Conservation (phyloP, 225 moss, liverwort and hornwort genomes). For the Thuidium tamariscinum region DNA sequence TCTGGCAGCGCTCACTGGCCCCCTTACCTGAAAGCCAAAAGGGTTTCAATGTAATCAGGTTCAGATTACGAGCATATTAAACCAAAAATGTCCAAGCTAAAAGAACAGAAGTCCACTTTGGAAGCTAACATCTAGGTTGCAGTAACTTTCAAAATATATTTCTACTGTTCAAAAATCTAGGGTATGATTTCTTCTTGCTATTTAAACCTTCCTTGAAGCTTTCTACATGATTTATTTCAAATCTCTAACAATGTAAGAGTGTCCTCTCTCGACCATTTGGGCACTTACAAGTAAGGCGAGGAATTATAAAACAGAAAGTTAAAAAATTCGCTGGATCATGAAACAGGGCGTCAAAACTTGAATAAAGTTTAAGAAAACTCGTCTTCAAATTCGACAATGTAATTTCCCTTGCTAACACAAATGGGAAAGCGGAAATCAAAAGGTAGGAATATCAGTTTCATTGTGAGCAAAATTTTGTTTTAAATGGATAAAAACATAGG, state of each 20-base stretch:
- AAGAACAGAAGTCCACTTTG: not conserved
- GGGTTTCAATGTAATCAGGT: not conserved
- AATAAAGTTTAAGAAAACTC: not conserved
- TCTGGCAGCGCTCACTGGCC: slow-evolving; percentile 35
- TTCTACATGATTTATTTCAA: not conserved
- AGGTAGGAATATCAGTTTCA: not conserved
- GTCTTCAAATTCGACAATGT: not conserved
- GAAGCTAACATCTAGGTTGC: not conserved
- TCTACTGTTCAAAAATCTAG: not conserved
- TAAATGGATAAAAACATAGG: not conserved
- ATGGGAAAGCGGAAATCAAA: not conserved
- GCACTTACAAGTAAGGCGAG: not conserved
- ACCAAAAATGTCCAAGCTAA: not conserved
- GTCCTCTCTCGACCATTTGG: not conserved
- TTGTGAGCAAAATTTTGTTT: not conserved
- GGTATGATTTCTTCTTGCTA: not conserved
- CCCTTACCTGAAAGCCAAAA: slow-evolving; percentile 11
- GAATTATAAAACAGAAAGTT: not conserved
- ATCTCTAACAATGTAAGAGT: not conserved
- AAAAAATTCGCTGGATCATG: not conserved
- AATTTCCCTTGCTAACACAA: not conserved
- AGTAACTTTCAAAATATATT: not conserved
- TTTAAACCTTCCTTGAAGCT: not conserved
- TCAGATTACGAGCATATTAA: not conserved
- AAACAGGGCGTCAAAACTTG: not conserved